These are phyloP conservation scores for Sporopachydermia cereana DNA, from an alignment of 1,139 yeast species.

Conservation along the genomic window DNA sequence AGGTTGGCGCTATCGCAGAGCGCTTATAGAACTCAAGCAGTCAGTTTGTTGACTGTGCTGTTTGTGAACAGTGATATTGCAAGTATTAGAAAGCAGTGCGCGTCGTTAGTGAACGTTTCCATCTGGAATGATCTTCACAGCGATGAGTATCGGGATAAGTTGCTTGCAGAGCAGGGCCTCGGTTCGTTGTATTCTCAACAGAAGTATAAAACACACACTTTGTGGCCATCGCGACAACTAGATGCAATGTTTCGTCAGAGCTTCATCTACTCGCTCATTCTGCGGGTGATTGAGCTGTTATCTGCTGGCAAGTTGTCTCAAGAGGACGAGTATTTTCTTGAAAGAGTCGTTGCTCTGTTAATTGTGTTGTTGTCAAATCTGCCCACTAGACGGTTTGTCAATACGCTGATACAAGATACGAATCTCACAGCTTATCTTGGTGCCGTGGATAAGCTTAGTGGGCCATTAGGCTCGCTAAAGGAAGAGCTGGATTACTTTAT, in stretches of 20 bases:
- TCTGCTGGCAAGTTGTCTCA: background rate
- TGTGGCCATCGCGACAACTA: background rate
- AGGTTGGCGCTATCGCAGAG: background rate
- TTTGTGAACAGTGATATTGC: constrained; percentile 17
- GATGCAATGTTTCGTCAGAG: background rate
- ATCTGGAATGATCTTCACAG: constrained; percentile 25
- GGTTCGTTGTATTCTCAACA: constrained; percentile 14
- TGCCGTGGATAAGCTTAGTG: background rate
- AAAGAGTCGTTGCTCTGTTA: constrained; percentile 20
- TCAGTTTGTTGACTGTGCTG: constrained; percentile 17
- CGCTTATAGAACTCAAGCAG: background rate
- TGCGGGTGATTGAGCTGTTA: background rate
- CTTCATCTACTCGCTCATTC: background rate
- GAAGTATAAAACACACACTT: background rate
- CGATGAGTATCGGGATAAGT: constrained; percentile 13
- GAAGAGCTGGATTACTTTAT: constrained; percentile 21
- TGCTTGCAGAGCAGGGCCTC: constrained; percentile 15
- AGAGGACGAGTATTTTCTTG: constrained; percentile 7
- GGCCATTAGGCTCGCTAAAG: constrained; percentile 10
- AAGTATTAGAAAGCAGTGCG: constrained; percentile 19
- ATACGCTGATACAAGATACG: constrained; percentile 23
- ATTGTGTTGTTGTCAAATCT: constrained; percentile 28
- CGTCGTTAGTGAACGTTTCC: constrained; percentile 29
- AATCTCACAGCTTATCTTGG: constrained; percentile 11
- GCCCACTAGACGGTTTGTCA: constrained; percentile 31